A percentile compares a stretch with the other conserved stretches of the same genome.
Evolutionary conservation across 2,329 filamentous ascomycete genomes (phyloP).

Genomic region (Fusarium aywerte): DNA sequence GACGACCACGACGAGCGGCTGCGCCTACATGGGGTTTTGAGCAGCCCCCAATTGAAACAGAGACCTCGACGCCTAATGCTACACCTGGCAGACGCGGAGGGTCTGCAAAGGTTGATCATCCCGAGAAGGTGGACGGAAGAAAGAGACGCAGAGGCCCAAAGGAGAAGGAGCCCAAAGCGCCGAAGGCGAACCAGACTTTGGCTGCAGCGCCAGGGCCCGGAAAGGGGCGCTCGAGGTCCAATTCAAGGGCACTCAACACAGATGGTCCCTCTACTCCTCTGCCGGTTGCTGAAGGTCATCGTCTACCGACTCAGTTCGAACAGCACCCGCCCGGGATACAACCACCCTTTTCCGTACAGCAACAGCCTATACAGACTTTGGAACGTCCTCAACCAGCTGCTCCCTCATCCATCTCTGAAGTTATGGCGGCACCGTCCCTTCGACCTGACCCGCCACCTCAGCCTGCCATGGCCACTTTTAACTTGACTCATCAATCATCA

Average conservation of each 20-base stretch:
- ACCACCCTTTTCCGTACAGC: conserved; percentile 53
- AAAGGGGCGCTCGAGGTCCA: conserved; percentile 65
- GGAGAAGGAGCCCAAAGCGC: conserved; percentile 56
- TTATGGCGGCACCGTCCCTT: conserved; percentile 67
- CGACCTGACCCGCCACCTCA: conserved; percentile 64
- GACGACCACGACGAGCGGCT: conserved; percentile 70
- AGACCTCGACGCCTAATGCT: conserved; percentile 66
- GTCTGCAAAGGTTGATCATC: conserved; percentile 55
- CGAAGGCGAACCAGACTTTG: conserved; percentile 57
- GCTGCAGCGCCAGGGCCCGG: conserved; percentile 58
- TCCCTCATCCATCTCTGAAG: conserved; percentile 59
- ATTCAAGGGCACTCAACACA: conserved; percentile 60
- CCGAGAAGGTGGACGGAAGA: conserved; percentile 59
- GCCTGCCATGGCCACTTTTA: conserved; percentile 62
- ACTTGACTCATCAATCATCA: conserved; percentile 56
- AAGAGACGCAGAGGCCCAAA: conserved; percentile 54
- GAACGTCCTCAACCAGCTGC: conserved; percentile 53
- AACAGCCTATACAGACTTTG: conserved; percentile 43
- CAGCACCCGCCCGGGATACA: conserved; percentile 55
- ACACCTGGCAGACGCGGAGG: conserved; percentile 66
- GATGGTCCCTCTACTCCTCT: conserved; percentile 56
- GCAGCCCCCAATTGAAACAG: conserved; percentile 67
- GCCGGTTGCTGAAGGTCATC: conserved; percentile 54
- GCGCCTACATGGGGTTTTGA: conserved; percentile 79
- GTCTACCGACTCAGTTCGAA: conserved; percentile 58